Evolutionary conservation across 164 flowering plant genomes (phyloP), one percentile per base, ranked within the genome.

Genomic region (Dillenia suffruticosa): DNA sequence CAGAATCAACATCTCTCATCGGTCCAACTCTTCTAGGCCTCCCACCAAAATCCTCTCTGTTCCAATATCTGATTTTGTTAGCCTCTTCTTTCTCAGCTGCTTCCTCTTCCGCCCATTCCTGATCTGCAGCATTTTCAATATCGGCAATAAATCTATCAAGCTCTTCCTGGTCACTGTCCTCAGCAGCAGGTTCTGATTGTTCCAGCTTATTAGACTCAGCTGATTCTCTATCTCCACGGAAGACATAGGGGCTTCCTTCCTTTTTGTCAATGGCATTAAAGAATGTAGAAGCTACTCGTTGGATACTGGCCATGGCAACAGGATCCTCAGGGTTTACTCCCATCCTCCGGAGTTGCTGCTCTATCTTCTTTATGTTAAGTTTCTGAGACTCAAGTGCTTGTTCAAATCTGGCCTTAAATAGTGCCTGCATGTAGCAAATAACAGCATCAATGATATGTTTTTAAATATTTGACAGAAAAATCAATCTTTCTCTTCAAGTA

Each of bases 371-470:
- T 61, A 95, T 89, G 80, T 91, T 95, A 44, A 89, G 75, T 71
- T 89, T 95, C 72, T 91, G 97, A 58, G 99, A 92, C 12, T 95
- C 97, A 22, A 95, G 96, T 43, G 99, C 97, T 70, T 95, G 99
- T 73, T 95, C 99, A 68, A 91, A 95, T 76, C 99, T 85, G 45
- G 99, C 97, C 77, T 89, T 95, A 69, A 95, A 95, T 59, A 95
- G 71, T 64, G 99, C 99, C 99, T 94, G 87, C 74, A 82, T 10
- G 49, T 7, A 56, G 51, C 46, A 9, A 44, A 48, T 6, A 44
- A 46, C 15, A 10, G n/a, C 17, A 26, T 26, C 32, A 26, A 26
- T 26, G 32, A 26, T 26, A 26, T 26, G 32, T 26, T 26, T 26
- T 26, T 26, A 26, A 26, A 26, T 5, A 26, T 26, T 3, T 26